These are phyloP conservation scores for Bryum argenteum DNA, from an alignment of 225 moss, liverwort and hornwort species.

Conservation along the genomic window DNA sequence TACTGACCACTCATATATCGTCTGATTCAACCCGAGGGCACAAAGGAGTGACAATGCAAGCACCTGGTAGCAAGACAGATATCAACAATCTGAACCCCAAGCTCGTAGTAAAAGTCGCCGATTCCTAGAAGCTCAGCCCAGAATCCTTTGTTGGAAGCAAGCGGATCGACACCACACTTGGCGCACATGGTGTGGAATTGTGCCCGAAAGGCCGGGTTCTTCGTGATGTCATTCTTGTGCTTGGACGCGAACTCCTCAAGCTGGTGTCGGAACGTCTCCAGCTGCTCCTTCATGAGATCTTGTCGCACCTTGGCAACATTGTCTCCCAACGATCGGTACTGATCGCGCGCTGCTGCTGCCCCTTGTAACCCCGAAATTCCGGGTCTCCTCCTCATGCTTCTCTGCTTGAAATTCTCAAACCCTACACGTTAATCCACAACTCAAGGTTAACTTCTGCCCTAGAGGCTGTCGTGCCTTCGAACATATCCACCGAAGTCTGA, in stretches of 20 bases:
- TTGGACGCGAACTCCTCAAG: slow-evolving; percentile 93
- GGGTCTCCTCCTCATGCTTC: slow-evolving; percentile 25
- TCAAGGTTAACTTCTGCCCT: too few relatives aligned
- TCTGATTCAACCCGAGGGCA: not conserved
- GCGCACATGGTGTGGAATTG: slow-evolving; percentile 96
- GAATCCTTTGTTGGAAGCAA: slow-evolving; percentile 95
- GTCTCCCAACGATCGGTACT: slow-evolving; percentile 83
- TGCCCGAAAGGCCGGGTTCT: slow-evolving; percentile 86
- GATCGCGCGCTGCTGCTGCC: slow-evolving; percentile 74
- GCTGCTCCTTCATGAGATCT: slow-evolving; percentile 95
- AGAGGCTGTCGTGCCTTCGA: too few relatives aligned
- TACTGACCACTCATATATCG: too few relatives aligned
- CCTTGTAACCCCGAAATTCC: slow-evolving; percentile 90
- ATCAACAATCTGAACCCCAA: slow-evolving; percentile 97
- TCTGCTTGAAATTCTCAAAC: not conserved
- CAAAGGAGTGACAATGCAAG: slow-evolving; percentile 3
- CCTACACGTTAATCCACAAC: not conserved
- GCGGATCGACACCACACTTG: slow-evolving; percentile 94
- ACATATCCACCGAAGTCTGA: too few relatives aligned
- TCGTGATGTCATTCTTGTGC: slow-evolving; percentile 96
- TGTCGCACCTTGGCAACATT: slow-evolving; percentile 92
- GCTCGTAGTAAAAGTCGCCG: slow-evolving; percentile 95
- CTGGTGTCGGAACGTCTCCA: slow-evolving; percentile 81
- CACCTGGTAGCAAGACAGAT: slow-evolving; percentile 73
- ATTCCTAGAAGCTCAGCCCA: slow-evolving; percentile 95